Conservation (phyloP, 2,329 filamentous ascomycete species). For the Emydomyces testavorans region DNA sequence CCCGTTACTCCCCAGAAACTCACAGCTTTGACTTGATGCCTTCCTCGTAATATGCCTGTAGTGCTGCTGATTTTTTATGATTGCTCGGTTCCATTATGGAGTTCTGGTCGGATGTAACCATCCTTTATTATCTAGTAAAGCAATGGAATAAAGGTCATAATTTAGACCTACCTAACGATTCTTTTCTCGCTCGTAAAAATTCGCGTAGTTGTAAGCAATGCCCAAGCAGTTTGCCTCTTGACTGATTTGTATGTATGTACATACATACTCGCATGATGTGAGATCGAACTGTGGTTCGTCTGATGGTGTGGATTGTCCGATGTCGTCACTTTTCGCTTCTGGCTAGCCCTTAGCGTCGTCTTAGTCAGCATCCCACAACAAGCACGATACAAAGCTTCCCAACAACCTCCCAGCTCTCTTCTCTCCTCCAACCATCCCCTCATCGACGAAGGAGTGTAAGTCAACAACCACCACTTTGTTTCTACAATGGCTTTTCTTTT, state of each 20-base stretch:
- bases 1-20: background rate
- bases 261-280: too few relatives aligned
- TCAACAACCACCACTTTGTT: conserved; percentile 14
- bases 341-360: conserved; percentile 27
- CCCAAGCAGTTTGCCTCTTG: too few relatives aligned
- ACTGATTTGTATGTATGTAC: too few relatives aligned
- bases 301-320: too few relatives aligned
- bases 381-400: conserved; percentile 24
- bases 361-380: conserved; percentile 33
- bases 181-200: too few relatives aligned
- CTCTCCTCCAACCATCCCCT: conserved; percentile 35
- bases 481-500: background rate
- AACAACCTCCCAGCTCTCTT: conserved; percentile 22
- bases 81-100: conserved; percentile 3
- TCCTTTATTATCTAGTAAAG: too few relatives aligned
- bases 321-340: conserved; percentile 15
- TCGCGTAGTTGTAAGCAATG: too few relatives aligned
- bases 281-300: too few relatives aligned
- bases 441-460: conserved; percentile 37
- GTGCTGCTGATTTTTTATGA: background rate
- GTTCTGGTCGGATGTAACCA: too few relatives aligned
- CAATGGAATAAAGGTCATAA: too few relatives aligned
- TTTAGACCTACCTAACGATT: too few relatives aligned
- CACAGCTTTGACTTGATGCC: conserved; percentile 2
- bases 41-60: background rate